phyloP scores from a whole-genome alignment of 2,329 filamentous ascomycete genomes.

The Sarocladiaceae sp. region DNA sequence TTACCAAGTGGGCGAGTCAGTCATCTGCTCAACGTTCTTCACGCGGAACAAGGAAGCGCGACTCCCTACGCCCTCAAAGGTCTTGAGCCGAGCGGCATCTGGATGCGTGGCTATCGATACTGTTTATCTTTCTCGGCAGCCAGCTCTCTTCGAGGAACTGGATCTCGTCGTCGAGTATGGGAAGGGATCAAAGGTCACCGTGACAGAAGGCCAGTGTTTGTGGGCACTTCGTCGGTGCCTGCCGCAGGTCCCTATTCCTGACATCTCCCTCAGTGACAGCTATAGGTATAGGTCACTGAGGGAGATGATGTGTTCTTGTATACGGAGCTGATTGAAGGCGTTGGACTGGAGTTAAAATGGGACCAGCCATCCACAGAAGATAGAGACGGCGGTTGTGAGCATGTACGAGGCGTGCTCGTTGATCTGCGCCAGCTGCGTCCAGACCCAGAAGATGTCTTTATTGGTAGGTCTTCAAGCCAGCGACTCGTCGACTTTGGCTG shows the following conservation, averaged over 20 bases:
- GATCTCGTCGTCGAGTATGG: constrained; percentile 15
- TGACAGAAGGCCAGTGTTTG: constrained; percentile 12
- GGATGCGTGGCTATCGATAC: constrained; percentile 1
- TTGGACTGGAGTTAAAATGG: constrained; percentile 11
- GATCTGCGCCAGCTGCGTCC: constrained; percentile 6
- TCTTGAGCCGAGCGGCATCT: not conserved
- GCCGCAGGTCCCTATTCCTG: constrained; percentile 13
- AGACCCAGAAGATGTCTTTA: constrained; percentile 8
- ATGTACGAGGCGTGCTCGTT: not conserved
- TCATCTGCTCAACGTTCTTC: not conserved
- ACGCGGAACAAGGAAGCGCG: not conserved
- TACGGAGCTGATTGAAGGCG: constrained; percentile 10
- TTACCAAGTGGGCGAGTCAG: not conserved
- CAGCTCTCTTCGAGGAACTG: constrained; percentile 11
- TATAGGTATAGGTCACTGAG: constrained; percentile 12
- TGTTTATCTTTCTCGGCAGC: not conserved
- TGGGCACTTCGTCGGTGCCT: constrained; percentile 9
- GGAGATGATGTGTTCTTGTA: constrained; percentile 10
- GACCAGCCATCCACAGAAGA: not conserved
- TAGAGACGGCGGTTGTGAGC: constrained; percentile 9
- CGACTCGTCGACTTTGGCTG: not conserved
- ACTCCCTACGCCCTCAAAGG: constrained; percentile 1
- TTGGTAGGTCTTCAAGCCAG: constrained; percentile 10
- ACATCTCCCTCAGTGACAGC: too few relatives aligned
- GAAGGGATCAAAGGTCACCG: not conserved